phyloP scores from a whole-genome alignment of 495 filamentous ascomycete genomes.

The Acidomyces sp. region DNA sequence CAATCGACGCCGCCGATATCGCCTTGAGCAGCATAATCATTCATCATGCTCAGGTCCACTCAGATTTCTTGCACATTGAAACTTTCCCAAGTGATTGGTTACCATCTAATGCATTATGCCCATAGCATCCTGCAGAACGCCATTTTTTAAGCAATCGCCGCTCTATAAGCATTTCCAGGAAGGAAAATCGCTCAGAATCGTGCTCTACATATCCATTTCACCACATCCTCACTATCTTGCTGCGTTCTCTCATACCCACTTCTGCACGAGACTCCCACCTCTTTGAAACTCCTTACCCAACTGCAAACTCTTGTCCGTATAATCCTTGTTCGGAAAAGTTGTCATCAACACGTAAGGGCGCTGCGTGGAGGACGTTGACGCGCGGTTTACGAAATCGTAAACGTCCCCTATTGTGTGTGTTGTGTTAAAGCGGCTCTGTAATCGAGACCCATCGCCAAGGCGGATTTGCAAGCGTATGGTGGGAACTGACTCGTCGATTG shows the following conservation, averaged over 20 bases:
- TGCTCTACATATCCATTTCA: constrained; percentile 1
- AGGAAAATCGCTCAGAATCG: too few species aligned
- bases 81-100: too few species aligned
- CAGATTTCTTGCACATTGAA: too few species aligned
- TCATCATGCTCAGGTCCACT: too few species aligned
- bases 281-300: constrained; percentile 79
- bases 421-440: constrained; percentile 83
- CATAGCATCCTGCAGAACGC: too few species aligned
- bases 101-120: too few species aligned
- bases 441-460: constrained; percentile 74
- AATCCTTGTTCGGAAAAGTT: constrained; percentile 90
- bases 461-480: constrained; percentile 72
- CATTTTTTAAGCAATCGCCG: too few species aligned
- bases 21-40: too few species aligned
- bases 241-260: constrained; percentile 49
- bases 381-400: constrained; percentile 66
- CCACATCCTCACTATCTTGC: background rate
- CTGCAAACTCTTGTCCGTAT: constrained; percentile 54
- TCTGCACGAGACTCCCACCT: constrained; percentile 75
- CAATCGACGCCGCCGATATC: too few species aligned
- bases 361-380: constrained; percentile 43
- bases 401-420: constrained; percentile 83
- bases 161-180: too few species aligned
- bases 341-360: constrained; percentile 77
- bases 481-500: constrained; percentile 65